phyloP scores from a whole-genome alignment of 805 yeast genomes.

The Debaryomyces prosopidis region DNA sequence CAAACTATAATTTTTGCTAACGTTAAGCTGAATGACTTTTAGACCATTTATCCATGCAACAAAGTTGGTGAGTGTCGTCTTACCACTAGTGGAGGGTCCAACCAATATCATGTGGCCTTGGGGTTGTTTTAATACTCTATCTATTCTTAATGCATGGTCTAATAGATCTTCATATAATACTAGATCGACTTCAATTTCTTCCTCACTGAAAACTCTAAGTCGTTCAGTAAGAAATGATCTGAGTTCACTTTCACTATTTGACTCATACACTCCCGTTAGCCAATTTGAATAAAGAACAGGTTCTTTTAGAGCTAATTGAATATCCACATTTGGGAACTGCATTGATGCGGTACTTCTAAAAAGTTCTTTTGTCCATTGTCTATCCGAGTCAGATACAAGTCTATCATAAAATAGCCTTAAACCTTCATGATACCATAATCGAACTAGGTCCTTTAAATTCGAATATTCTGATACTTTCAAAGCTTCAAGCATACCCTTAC shows the following conservation, averaged over 20 bases:
- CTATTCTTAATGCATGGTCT: slow-evolving; percentile 75
- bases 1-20: slow-evolving; percentile 53
- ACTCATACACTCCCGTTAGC: slow-evolving; percentile 63
- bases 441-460: slow-evolving; percentile 45
- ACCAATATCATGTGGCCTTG: slow-evolving; percentile 90
- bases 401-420: slow-evolving; percentile 77
- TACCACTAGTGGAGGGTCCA: slow-evolving; percentile 83
- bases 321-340: slow-evolving; percentile 50
- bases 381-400: slow-evolving; percentile 49
- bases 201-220: slow-evolving; percentile 72
- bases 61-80: slow-evolving; percentile 71
- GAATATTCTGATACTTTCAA: slow-evolving; percentile 35
- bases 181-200: slow-evolving; percentile 61
- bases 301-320: slow-evolving; percentile 29
- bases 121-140: slow-evolving; percentile 76
- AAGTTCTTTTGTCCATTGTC: slow-evolving; percentile 47
- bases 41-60: slow-evolving; percentile 92
- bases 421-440: slow-evolving; percentile 83
- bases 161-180: slow-evolving; percentile 69
- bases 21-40: slow-evolving; percentile 56
- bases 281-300: slow-evolving; percentile 76
- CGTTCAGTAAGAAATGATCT: slow-evolving; percentile 60
- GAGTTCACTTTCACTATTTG: slow-evolving; percentile 52
- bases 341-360: slow-evolving; percentile 26
- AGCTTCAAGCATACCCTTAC: slow-evolving; percentile 66